These are phyloP conservation scores for Sclerotiophoma versabilis DNA, from an alignment of 2,329 filamentous ascomycete genomes.

Conservation along the genomic window DNA sequence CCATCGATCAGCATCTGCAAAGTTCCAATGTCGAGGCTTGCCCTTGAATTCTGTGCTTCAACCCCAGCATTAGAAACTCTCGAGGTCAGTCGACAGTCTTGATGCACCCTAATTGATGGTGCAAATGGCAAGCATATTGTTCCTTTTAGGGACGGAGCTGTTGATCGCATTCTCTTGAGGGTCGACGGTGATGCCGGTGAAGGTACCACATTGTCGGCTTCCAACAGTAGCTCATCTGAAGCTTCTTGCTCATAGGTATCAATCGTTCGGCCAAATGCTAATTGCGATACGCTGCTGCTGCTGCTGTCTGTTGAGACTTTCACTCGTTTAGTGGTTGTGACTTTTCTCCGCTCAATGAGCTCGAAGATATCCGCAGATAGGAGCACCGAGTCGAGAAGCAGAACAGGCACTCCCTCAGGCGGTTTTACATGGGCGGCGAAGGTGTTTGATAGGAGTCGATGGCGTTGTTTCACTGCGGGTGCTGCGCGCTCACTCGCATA, in stretches of 20 bases:
- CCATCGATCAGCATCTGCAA: slow-evolving; percentile 43
- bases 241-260: neutral
- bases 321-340: slow-evolving; percentile 15
- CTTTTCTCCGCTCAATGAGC: slow-evolving; percentile 11
- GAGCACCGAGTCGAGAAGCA: slow-evolving; percentile 38
- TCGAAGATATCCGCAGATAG: slow-evolving; percentile 35
- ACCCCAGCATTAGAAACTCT: neutral
- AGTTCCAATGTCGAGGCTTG: neutral
- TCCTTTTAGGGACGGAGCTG: neutral
- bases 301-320: slow-evolving; percentile 7
- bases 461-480: slow-evolving; percentile 17
- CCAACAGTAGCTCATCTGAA: neutral
- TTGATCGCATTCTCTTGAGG: neutral
- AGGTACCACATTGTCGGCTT: neutral
- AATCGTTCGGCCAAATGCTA: neutral
- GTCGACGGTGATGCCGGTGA: neutral
- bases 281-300: neutral
- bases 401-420: slow-evolving; percentile 33
- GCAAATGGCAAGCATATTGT: neutral
- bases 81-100: too few species aligned
- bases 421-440: slow-evolving; percentile 39
- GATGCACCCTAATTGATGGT: neutral
- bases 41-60: neutral
- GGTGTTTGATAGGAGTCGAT: slow-evolving; percentile 33
- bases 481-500: slow-evolving; percentile 1